These are phyloP conservation scores for Tritrichomonas foetus DNA, from an alignment of 208 protist genomes.

Conservation along the genomic window DNA sequence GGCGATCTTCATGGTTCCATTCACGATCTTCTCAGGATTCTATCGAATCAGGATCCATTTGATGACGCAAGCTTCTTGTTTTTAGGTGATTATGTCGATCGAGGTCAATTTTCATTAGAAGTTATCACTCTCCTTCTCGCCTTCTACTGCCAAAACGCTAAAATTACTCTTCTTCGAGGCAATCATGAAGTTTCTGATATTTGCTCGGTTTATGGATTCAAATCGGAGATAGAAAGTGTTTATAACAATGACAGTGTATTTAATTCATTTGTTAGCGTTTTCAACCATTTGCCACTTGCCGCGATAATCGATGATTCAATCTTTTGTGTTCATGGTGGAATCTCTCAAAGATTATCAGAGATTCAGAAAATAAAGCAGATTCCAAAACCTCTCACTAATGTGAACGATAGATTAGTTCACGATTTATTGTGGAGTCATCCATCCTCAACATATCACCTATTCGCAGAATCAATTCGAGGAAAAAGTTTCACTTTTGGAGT, in stretches of 20 bases:
- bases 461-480: not conserved
- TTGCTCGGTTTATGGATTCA: not conserved
- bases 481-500: not conserved
- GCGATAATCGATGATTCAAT: not conserved
- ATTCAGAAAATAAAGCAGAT: not conserved
- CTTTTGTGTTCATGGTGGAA: not conserved
- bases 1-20: constrained; percentile 8
- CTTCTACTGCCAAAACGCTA: not conserved
- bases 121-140: not conserved
- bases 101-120: not conserved
- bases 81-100: not conserved
- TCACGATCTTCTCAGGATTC: not conserved
- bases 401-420: not conserved
- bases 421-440: not conserved
- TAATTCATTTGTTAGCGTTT: not conserved
- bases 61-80: not conserved
- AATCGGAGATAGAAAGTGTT: not conserved
- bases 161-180: not conserved
- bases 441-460: not conserved
- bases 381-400: not conserved
- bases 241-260: not conserved
- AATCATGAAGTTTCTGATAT: not conserved
- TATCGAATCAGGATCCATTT: not conserved
- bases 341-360: not conserved
- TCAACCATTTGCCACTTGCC: not conserved